A percentile compares a stretch with the other conserved stretches of the same genome.
These are phyloP conservation scores for Tricholoma terreum DNA, from an alignment of 768 basidiomycete species.

Conservation along the genomic window DNA sequence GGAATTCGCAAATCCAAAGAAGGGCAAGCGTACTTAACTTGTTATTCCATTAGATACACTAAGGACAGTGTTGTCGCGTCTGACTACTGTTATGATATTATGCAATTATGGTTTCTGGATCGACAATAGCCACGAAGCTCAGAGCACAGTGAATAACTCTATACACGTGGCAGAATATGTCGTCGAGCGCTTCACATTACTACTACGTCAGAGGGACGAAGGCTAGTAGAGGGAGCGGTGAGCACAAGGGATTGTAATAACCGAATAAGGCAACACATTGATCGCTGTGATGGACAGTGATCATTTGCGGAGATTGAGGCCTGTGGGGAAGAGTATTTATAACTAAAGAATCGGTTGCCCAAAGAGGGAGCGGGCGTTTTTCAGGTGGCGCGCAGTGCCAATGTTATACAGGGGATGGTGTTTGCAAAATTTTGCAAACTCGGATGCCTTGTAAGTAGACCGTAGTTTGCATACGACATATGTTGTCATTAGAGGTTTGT, in stretches of 20 bases:
- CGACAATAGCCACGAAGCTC: neutral
- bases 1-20: neutral
- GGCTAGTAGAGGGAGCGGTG: neutral
- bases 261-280: neutral
- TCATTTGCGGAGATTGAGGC: neutral
- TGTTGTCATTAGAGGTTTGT: too few relatives aligned
- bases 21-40: neutral
- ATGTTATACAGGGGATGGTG: neutral
- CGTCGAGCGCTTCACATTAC: neutral
- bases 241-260: neutral
- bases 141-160: neutral
- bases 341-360: neutral
- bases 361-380: neutral
- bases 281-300: too few relatives aligned
- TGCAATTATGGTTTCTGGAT: too few relatives aligned
- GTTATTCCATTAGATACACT: neutral
- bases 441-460: too few relatives aligned
- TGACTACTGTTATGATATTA: neutral
- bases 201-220: neutral
- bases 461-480: too few relatives aligned
- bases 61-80: neutral
- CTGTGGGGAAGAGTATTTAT: neutral
- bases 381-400: neutral
- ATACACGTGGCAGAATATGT: neutral
- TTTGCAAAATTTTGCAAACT: too few relatives aligned